Percentiles rank a stretch among this genome's conserved stretches.
Conservation (phyloP, 805 yeast genomes). For the Ogataea kodamae region DNA sequence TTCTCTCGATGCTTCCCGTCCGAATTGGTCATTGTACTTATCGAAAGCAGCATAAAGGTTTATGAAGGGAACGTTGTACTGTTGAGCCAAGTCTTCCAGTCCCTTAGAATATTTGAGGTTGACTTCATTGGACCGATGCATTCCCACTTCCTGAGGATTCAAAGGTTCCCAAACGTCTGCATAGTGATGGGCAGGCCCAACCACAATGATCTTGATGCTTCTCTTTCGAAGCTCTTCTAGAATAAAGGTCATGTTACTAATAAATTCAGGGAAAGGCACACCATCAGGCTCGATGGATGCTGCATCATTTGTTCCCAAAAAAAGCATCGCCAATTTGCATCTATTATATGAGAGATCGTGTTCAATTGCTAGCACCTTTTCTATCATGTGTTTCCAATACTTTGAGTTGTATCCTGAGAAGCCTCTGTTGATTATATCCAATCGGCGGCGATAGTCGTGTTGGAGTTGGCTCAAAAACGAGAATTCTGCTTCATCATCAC, state of each 20-base stretch:
- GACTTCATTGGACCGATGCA: slow-evolving; percentile 41
- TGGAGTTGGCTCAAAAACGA: slow-evolving; percentile 25
- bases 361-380: slow-evolving; percentile 49
- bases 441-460: slow-evolving; percentile 46
- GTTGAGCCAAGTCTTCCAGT: slow-evolving; percentile 43
- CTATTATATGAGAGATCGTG: slow-evolving; percentile 28
- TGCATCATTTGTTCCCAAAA: slow-evolving; percentile 76
- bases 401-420: slow-evolving; percentile 70
- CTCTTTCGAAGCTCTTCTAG: slow-evolving; percentile 36
- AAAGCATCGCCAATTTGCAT: slow-evolving; percentile 18
- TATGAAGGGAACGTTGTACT: slow-evolving; percentile 50
- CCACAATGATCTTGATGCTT: slow-evolving; percentile 49
- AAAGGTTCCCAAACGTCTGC: slow-evolving; percentile 37
- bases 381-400: slow-evolving; percentile 49
- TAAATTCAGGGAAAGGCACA: slow-evolving; percentile 49
- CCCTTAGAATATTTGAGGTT: slow-evolving; percentile 50
- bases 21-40: slow-evolving; percentile 12
- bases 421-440: slow-evolving; percentile 72
- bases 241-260: slow-evolving; percentile 45
- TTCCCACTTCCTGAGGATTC: slow-evolving; percentile 32
- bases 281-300: slow-evolving; percentile 43
- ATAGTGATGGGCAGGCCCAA: slow-evolving; percentile 62
- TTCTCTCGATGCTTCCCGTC: slow-evolving; percentile 16
- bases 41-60: slow-evolving; percentile 48
- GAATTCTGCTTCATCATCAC: slow-evolving; percentile 15